Evolutionary conservation across 768 basidiomycete species (phyloP).

Genomic region (Serendipita sp.): DNA sequence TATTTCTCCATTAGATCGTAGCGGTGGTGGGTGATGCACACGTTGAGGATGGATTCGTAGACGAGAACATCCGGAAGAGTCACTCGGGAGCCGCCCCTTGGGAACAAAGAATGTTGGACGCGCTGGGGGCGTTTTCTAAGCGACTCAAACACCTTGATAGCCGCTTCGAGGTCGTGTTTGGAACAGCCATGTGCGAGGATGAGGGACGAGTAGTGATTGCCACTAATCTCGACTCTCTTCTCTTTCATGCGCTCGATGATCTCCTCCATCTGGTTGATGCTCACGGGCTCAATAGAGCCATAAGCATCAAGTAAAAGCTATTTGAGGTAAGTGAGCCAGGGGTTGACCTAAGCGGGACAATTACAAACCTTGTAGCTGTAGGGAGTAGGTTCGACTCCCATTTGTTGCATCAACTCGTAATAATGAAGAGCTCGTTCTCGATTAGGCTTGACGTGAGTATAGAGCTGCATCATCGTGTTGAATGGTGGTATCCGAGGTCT

Average conservation of each 20-base stretch:
- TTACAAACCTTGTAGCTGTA: slow-evolving; percentile 81
- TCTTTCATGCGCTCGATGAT: slow-evolving; percentile 46
- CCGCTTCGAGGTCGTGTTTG: slow-evolving; percentile 57
- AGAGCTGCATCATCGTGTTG: slow-evolving; percentile 98
- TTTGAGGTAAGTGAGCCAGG: not conserved
- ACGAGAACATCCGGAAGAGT: slow-evolving; percentile 62
- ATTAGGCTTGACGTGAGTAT: slow-evolving; percentile 79
- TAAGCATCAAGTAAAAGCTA: slow-evolving; percentile 82
- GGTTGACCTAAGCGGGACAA: not conserved
- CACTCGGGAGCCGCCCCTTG: slow-evolving; percentile 24
- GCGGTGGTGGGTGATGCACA: slow-evolving; percentile 60
- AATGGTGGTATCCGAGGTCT: slow-evolving; percentile 84
- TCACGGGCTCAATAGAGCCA: slow-evolving; percentile 70
- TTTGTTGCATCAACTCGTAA: slow-evolving; percentile 46
- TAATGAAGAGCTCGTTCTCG: slow-evolving; percentile 61
- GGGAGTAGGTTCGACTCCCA: slow-evolving; percentile 55
- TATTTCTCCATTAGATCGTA: slow-evolving; percentile 63
- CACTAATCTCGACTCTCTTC: slow-evolving; percentile 31
- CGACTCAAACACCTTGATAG: slow-evolving; percentile 61
- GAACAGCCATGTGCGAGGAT: slow-evolving; percentile 83
- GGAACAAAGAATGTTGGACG: not conserved
- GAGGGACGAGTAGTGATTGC: slow-evolving; percentile 65
- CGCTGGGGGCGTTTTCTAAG: slow-evolving; percentile 23
- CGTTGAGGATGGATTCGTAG: slow-evolving; percentile 84
- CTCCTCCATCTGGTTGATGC: slow-evolving; percentile 52